Evolutionary conservation across 345 rosid species (phyloP), one percentile per base, ranked within the genome.

Genomic region (Gossypium herbaceum): DNA sequence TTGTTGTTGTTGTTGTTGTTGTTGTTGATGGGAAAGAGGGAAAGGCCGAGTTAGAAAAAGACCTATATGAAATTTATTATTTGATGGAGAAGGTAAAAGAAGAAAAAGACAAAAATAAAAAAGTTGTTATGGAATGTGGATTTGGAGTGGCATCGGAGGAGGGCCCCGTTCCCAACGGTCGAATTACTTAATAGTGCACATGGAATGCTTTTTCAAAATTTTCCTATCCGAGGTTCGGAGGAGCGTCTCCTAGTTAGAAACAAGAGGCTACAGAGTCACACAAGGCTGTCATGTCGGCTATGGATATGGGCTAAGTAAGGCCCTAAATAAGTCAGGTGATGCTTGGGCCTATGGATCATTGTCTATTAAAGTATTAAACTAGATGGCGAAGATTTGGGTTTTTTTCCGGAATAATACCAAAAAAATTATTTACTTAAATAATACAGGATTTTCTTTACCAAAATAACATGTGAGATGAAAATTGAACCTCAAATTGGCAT

Each of bases 81-180:
- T 45, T 24, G 70, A 65, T 25, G 25, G n/a, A 27, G 58, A 66
- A 58, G 22, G 61, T 52, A 62, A 73, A 73, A 78, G 72, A 34
- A 78, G 79, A 70, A 34, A 73, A 77, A 20, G n/a, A 75, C 24
- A 34, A 25, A 57, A 57, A 62, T 73, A 51, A 68, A 76, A 6
- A 50, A 71, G 16, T 11, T 57, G 61, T 51, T 22, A 12, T 16
- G 73, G 29, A 43, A 4, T 25, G 11, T 59, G 27, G 5, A 20
- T 57, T 57, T 20, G 61, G 27, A 9, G 25, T 9, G 68, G 27
- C 47, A 52, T 19, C 13, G 67, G 47, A 1, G 7, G 19, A 4
- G 17, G 20, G n/a, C 20, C 74, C 78, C 60, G 17, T 72, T 20
- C 48, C 25, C 81, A 92, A 92, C 94, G 97, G 97, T 92, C 97